Base-by-base conservation (phyloP, 768 basidiomycete genomes). In the Chiua virens region DNA sequence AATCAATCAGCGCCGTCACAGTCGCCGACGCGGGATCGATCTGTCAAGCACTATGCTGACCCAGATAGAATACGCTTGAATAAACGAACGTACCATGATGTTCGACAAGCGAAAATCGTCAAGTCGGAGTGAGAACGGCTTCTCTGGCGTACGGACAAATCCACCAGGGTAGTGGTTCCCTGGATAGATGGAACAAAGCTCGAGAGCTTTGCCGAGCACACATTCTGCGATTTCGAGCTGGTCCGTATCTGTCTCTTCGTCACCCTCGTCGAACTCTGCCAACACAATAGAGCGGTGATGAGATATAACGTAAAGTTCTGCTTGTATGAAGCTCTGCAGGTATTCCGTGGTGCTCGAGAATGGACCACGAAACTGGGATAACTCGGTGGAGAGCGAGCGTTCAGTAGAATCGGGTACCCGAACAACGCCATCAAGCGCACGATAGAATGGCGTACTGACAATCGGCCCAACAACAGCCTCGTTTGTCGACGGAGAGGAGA, bases 1-100 rank as follows among this genome's bases (percentile, higher is more conserved):
- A 63, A 36, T 58, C 56, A 6, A 61, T 56, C 3, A 42, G n/a
- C 15, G 57, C 44, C 15, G 44, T 45, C 32, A 45, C 44, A 15
- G 34, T 34, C 34, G 15, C 34, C 34, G 17, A 34, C 15, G 34
- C 17, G 7, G 34, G 34, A n/a, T 49, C 18, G 14, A 49, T 49
- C 41, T 34, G 30, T 5, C n/a, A 15, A 9, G 23, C 3, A 27
- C 20, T 3, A 10, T 17, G 13, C 39, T 18, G 23, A 11, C 18
- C n/a, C 40, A 11, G 3, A 14, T 8, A 15, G 9, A 13, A 23
- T 10, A 10, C 13, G 10, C 11, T 22, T 15, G 5, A 34, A 42
- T 11, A 32, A 17, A 32, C 21, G 13, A 23, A n/a, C 32, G 1
- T 23, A 50, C 43, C 49, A 38, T 50, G 14, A 49, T 23, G 17